Conservation (phyloP, 2,329 filamentous ascomycete species). For the Ceratocystis harringtonii region DNA sequence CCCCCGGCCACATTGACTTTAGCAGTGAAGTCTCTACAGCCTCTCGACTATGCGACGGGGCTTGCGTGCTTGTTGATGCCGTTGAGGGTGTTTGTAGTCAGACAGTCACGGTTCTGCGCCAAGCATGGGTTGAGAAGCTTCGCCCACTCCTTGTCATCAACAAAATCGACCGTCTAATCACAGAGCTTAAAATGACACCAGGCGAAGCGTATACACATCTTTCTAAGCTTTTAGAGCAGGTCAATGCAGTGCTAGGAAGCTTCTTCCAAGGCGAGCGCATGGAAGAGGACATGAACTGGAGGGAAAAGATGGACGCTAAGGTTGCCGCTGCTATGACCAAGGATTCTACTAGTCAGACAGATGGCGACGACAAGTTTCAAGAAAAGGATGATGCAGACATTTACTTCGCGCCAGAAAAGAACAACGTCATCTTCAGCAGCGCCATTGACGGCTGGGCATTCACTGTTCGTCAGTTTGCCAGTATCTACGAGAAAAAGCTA, state of each 20-base stretch:
- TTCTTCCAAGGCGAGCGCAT: slow-evolving; percentile 97
- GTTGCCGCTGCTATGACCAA: slow-evolving; percentile 56
- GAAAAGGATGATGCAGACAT: slow-evolving; percentile 92
- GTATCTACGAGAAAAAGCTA: slow-evolving; percentile 88
- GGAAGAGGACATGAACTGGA: slow-evolving; percentile 95
- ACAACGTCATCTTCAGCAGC: slow-evolving; percentile 97
- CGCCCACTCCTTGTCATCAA: slow-evolving; percentile 93
- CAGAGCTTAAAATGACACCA: slow-evolving; percentile 87
- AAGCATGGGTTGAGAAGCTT: slow-evolving; percentile 90
- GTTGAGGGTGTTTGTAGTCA: slow-evolving; percentile 98
- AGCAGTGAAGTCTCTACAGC: slow-evolving; percentile 96
- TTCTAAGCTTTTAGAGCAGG: slow-evolving; percentile 79
- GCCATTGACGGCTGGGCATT: slow-evolving; percentile 99
- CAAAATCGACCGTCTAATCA: slow-evolving; percentile 91
- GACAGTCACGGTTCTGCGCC: slow-evolving; percentile 88
- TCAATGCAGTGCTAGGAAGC: slow-evolving; percentile 92
- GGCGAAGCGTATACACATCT: slow-evolving; percentile 79
- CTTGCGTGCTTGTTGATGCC: slow-evolving; percentile 85
- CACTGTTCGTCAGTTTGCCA: slow-evolving; percentile 84
- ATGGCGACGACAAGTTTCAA: slow-evolving; percentile 58
- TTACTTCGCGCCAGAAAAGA: slow-evolving; percentile 95
- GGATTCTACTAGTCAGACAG: slow-evolving; percentile 30
- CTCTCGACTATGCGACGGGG: slow-evolving; percentile 84
- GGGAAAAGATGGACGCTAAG: slow-evolving; percentile 79
- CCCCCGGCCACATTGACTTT: slow-evolving; percentile 95